Evolutionary conservation across 2,329 filamentous ascomycete genomes (phyloP).

Genomic region (Colletotrichum somersetense): DNA sequence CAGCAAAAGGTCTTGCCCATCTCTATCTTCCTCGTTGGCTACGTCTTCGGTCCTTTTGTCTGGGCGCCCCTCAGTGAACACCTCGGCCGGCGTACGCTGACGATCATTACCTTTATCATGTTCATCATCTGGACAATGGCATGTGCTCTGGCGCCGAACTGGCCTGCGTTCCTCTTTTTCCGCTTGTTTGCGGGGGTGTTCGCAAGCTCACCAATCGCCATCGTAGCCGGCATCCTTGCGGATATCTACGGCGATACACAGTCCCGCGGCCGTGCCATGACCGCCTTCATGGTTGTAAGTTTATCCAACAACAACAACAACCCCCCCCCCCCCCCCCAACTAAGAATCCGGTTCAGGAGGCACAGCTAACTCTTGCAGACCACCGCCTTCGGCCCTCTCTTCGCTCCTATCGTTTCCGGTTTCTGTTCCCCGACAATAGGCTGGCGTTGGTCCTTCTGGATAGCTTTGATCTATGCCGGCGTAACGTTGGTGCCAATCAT

Average conservation of each 20-base stretch:
- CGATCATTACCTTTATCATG: constrained; percentile 58
- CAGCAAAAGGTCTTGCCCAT: constrained; percentile 67
- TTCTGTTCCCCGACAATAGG: constrained; percentile 69
- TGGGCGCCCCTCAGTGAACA: constrained; percentile 77
- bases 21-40: constrained; percentile 74
- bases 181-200: constrained; percentile 66
- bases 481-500: constrained; percentile 70
- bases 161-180: constrained; percentile 66
- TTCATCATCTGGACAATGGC: constrained; percentile 67
- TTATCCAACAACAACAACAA: no score
- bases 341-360: neutral
- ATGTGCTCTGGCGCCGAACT: constrained; percentile 66
- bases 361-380: constrained; percentile 52
- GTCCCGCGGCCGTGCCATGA: constrained; percentile 70
- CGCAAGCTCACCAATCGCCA: constrained; percentile 70
- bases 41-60: constrained; percentile 70
- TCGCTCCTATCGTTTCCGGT: constrained; percentile 74
- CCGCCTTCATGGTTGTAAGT: constrained; percentile 72
- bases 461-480: constrained; percentile 76
- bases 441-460: constrained; percentile 80
- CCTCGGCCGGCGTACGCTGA: constrained; percentile 66
- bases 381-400: constrained; percentile 75
- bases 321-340: neutral
- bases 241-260: constrained; percentile 72
- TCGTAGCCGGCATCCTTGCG: constrained; percentile 74